Conservation (phyloP, 2,329 filamentous ascomycete species). For the Trichoderma polysporum region DNA sequence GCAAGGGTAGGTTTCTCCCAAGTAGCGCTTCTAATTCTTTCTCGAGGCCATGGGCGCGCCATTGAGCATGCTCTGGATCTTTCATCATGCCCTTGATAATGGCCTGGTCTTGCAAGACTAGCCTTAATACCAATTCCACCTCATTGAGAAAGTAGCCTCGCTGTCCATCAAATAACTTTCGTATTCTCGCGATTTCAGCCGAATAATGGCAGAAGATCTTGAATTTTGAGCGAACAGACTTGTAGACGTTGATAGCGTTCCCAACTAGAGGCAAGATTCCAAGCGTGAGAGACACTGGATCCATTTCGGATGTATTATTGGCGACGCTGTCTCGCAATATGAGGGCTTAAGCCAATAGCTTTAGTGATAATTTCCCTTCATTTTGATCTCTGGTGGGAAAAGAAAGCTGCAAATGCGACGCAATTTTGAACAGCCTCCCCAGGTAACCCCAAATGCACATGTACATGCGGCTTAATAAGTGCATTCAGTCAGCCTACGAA, state of each 20-base stretch:
- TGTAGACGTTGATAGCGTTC: neutral
- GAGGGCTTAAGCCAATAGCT: too few relatives aligned
- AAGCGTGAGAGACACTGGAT: neutral
- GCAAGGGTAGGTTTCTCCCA: neutral
- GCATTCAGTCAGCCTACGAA: neutral
- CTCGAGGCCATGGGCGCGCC: neutral
- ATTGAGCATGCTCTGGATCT: neutral
- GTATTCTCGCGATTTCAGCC: constrained; percentile 1
- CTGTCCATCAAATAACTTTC: neutral
- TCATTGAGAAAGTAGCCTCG: neutral
- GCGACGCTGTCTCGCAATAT: neutral
- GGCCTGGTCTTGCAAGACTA: neutral
- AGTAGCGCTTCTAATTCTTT: neutral
- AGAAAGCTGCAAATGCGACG: neutral
- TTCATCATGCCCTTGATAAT: neutral
- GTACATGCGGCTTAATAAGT: neutral
- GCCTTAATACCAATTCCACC: neutral
- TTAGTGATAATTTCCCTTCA: neutral
- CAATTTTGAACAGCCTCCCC: too few relatives aligned
- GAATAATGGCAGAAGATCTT: constrained; percentile 3
- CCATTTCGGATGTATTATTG: neutral
- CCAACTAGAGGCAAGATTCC: neutral
- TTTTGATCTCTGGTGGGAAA: neutral
- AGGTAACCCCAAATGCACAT: neutral
- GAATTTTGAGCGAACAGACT: neutral